These are phyloP conservation scores for Casuarina glauca DNA, from an alignment of 306 rosid genomes.

Conservation along the genomic window DNA sequence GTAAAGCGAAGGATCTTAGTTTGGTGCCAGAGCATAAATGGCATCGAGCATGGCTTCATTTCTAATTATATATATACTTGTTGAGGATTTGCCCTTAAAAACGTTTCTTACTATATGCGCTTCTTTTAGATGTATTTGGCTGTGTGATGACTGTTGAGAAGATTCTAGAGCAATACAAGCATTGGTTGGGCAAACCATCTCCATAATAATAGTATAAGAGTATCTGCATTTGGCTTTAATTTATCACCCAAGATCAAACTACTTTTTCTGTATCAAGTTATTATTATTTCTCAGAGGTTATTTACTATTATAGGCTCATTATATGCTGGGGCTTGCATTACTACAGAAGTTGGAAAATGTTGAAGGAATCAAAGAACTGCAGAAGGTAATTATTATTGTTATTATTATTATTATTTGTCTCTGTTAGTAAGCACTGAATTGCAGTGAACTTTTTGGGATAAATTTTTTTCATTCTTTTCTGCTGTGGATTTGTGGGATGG, in stretches of 20 bases:
- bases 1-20: too few relatives aligned
- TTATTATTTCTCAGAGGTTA: neutral
- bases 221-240: slow-evolving; percentile 17
- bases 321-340: slow-evolving; percentile 87
- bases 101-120: slow-evolving; percentile 4
- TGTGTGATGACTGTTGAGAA: neutral
- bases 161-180: neutral
- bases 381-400: slow-evolving; percentile 57
- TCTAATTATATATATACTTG: neutral
- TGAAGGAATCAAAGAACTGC: slow-evolving; percentile 69
- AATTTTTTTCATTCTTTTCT: neutral
- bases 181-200: neutral
- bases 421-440: slow-evolving; percentile 8
- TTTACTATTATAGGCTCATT: slow-evolving; percentile 68
- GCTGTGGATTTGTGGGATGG: neutral
- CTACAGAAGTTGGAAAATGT: slow-evolving; percentile 54
- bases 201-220: slow-evolving; percentile 4
- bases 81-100: slow-evolving; percentile 4
- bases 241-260: slow-evolving; percentile 13
- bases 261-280: neutral
- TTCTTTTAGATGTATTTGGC: neutral
- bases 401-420: slow-evolving; percentile 5
- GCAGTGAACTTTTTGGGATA: neutral
- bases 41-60: too few relatives aligned
- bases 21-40: too few relatives aligned